Base-by-base conservation (phyloP, 2,329 filamentous ascomycete genomes). In the Lecanicillium sp. region DNA sequence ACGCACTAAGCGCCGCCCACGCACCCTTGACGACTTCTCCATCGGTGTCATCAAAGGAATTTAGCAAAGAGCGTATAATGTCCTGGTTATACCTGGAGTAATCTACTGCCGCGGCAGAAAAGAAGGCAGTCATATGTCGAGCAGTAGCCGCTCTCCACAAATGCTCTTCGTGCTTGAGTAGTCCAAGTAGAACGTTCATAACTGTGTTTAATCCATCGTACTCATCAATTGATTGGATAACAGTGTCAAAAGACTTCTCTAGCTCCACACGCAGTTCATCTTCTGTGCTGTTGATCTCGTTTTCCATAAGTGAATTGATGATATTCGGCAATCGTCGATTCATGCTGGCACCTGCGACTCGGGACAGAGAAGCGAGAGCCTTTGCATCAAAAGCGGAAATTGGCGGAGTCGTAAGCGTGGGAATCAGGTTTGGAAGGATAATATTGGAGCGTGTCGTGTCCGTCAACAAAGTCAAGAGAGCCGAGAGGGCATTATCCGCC, bases 41-140 rank as follows among this genome's bases (percentile, higher is more conserved):
- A 53, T 96, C 92, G 38, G 77, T 64, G 52, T 98, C 92, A 53
- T 92, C 88, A 55, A 98, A 98, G 0, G 87, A 89, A 48, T 94
- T 84, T 40, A 98, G 77, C 38, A 98, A 68, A 4, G 85, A 83
- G 12, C 90, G 84, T 53, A 98, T 87, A 38, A 98, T 83, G 53
- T 98, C 90, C 55, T 90, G 89, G 60, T 95, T 88, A 68, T 96
- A 98, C 36, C 90, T 76, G 19, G 90, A 94, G 62, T 94, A 95
- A 63, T 98, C 92, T 19, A 95, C 74, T 17, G 83, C 77, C 8
- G 85, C 75, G 37, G 78, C 71, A 1, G 80, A 68, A 57, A 96
- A 96, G 74, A 96, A 98, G 45, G 78, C 85, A 44, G 83, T 80
- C 41, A 98, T 68, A 53, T 94, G 89, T 31, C 73, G 68, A 34